Base-by-base conservation (phyloP, 345 rosid species). In the Pistacia atlantica region DNA sequence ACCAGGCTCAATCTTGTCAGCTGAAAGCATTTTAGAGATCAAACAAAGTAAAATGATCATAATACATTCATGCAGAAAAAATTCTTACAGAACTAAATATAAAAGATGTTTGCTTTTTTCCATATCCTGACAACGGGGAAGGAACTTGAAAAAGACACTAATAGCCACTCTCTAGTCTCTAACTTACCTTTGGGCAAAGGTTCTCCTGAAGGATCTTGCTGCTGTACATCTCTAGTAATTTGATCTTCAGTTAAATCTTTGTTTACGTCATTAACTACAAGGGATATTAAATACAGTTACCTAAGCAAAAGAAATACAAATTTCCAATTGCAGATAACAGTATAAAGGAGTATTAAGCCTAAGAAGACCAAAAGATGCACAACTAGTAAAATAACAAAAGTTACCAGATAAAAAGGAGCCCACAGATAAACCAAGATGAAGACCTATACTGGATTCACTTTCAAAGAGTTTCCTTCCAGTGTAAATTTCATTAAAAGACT, bases 401-500 rank as follows among this genome's bases (percentile, higher is more conserved):
- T 75, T 79, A 82, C 88, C 86, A 65, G 82, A 72, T 57, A 75
- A 66, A 77, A 75, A 79, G 12, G 77, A 80, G 73, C 78, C 79
- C 82, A 79, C 37, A 13, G 89, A 77, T 59, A 87, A 83, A 77
- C 88, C 89, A 85, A 85, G 86, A 79, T 84, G 84, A 78, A 81
- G 86, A 63, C 83, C 86, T 33, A 79, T 60, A 72, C 76, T 72
- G 72, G 81, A 73, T 80, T 78, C 81, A 75, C 60, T 78, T 79
- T 80, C 83, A 80, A 84, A 74, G 25, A 67, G 37, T 46, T 71
- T 56, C 35, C 58, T 75, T 45, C 54, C 67, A 14, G 58, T 17
- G 72, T 11, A 37, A 61, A 75, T 69, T 70, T 77, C 78, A 22
- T 60, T 52, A 51, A 67, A 66, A 51, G 76, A 71, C 81, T 84